These are phyloP conservation scores for Phaeosphaeriaceae sp. DNA, from an alignment of 2,329 filamentous ascomycete species.

Conservation along the genomic window DNA sequence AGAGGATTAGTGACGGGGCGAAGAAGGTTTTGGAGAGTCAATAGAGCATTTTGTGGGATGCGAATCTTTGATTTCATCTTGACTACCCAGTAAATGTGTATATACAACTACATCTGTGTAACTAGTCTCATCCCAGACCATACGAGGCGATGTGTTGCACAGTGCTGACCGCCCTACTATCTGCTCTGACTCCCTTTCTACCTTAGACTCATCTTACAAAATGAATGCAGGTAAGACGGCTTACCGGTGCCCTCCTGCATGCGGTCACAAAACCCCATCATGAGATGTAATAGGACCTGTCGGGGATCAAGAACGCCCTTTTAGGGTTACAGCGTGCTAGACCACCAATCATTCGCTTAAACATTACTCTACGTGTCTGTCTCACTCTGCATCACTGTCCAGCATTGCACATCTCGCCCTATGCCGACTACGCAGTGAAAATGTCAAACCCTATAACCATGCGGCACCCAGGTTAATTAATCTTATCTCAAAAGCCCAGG, in stretches of 20 bases:
- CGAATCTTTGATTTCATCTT: background rate
- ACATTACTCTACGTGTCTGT: background rate
- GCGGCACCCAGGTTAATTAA: background rate
- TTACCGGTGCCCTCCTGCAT: background rate
- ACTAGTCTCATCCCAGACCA: no score
- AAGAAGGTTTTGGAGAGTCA: conserved; percentile 54
- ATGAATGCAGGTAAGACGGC: background rate
- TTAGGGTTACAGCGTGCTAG: background rate
- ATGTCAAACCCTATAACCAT: conserved; percentile 3
- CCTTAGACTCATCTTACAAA: background rate
- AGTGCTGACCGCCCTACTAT: no score
- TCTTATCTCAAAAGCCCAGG: no score
- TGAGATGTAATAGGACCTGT: background rate
- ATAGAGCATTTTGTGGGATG: conserved; percentile 11
- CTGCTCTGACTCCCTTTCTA: no score
- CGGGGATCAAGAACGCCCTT: background rate
- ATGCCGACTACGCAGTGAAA: conserved; percentile 13
- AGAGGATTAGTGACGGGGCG: conserved; percentile 56
- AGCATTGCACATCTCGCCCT: conserved; percentile 4
- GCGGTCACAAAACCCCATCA: background rate
- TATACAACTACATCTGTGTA: no score
- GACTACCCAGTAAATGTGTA: no score
- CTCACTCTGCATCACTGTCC: background rate
- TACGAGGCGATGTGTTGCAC: no score
- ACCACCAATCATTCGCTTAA: background rate